Conservation (phyloP, 306 rosid species). For the Canavalia ensiformis region DNA sequence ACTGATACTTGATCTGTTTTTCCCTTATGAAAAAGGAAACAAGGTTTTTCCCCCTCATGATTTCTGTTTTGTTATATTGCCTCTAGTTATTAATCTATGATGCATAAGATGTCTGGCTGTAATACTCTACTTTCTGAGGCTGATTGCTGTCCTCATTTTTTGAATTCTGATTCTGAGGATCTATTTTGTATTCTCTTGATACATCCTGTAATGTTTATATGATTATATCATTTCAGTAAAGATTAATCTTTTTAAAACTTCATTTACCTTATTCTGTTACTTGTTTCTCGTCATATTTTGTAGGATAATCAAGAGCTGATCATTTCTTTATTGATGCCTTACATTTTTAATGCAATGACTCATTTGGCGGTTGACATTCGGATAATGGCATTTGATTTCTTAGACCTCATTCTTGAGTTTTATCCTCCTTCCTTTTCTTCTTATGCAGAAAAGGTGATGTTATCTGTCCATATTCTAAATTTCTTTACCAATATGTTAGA, state of each 20-base stretch:
- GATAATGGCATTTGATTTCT: slow-evolving; percentile 82
- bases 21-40: not conserved
- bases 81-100: slow-evolving; percentile 22
- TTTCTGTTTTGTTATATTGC: slow-evolving; percentile 21
- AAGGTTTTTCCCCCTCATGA: slow-evolving; percentile 14
- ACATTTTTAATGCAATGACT: slow-evolving; percentile 90
- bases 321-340: slow-evolving; percentile 74
- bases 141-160: slow-evolving; percentile 31
- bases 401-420: slow-evolving; percentile 77
- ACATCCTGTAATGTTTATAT: slow-evolving; percentile 18
- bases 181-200: slow-evolving; percentile 18
- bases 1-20: not conserved
- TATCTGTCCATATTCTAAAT: slow-evolving; percentile 27
- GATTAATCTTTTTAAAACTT: slow-evolving; percentile 1
- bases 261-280: slow-evolving; percentile 44
- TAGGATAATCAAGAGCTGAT: slow-evolving; percentile 84
- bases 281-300: slow-evolving; percentile 34
- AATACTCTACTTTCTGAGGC: not conserved
- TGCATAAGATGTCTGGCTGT: slow-evolving; percentile 44
- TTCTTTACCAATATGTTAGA: slow-evolving; percentile 35
- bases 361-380: slow-evolving; percentile 77
- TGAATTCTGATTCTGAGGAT: slow-evolving; percentile 28
- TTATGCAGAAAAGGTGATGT: slow-evolving; percentile 81
- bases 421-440: slow-evolving; percentile 74
- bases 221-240: slow-evolving; percentile 15